These are phyloP conservation scores for Haplographium delicatum DNA, from an alignment of 495 filamentous ascomycete species.

Conservation along the genomic window DNA sequence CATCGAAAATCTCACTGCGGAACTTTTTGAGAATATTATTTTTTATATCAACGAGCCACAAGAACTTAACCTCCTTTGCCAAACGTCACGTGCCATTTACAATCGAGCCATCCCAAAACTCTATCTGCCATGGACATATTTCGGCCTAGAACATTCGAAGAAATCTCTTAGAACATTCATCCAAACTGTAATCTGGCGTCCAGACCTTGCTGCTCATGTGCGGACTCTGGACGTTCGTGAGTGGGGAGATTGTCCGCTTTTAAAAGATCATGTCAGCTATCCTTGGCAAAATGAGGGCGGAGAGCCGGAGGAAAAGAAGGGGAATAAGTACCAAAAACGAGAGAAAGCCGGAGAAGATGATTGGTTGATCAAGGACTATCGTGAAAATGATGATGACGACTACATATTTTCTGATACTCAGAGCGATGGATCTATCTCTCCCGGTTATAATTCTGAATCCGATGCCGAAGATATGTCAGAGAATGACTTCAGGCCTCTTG, in stretches of 20 bases:
- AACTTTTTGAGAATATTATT: neutral
- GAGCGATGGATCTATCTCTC: neutral
- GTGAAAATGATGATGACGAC: neutral
- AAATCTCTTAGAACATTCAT: neutral
- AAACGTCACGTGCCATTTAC: neutral
- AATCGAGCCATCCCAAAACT: neutral
- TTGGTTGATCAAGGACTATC: no score
- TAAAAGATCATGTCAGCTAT: neutral
- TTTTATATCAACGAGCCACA: neutral
- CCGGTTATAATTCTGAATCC: neutral
- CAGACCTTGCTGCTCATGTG: slow-evolving; percentile 1
- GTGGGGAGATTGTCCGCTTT: neutral
- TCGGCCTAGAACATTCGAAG: neutral
- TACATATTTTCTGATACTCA: neutral
- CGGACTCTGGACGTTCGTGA: neutral
- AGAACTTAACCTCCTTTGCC: neutral
- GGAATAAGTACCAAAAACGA: no score
- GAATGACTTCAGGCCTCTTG: neutral
- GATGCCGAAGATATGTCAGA: neutral
- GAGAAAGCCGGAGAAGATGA: no score
- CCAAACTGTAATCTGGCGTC: slow-evolving; percentile 4
- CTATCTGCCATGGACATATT: neutral
- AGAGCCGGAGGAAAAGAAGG: no score
- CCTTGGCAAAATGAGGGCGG: no score
- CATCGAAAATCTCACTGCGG: neutral